Conservation (phyloP, 768 basidiomycete genomes). For the Erythrobasidium yunnanense region DNA sequence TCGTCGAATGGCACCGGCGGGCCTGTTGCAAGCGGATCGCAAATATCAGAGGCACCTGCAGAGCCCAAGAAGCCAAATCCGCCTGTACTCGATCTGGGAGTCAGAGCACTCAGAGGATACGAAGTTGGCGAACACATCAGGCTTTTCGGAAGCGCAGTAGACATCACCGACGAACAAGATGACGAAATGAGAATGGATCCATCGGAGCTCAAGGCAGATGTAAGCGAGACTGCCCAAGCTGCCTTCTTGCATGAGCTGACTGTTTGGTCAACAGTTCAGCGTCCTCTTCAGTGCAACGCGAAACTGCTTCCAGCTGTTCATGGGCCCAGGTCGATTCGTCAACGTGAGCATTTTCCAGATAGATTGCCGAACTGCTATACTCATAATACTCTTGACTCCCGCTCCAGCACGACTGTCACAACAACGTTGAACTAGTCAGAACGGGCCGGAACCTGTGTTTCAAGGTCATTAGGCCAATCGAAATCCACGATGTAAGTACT, state of each 20-base stretch:
- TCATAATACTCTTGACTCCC: not conserved
- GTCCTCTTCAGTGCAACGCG: conserved; percentile 20
- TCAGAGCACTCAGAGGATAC: not conserved
- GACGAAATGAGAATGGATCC: conserved; percentile 18
- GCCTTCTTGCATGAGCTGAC: not conserved
- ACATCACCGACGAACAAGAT: conserved; percentile 13
- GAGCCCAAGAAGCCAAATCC: not conserved
- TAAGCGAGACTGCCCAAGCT: not conserved
- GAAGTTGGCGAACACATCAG: conserved; percentile 7
- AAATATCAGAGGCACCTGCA: no score
- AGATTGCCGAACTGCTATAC: not conserved
- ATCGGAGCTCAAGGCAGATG: conserved; percentile 22
- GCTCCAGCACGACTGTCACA: conserved; percentile 27
- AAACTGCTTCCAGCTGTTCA: conserved; percentile 27
- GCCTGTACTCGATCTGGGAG: conserved; percentile 14
- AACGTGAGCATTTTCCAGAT: conserved; percentile 19
- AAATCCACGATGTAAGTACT: conserved; percentile 11
- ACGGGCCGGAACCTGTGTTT: conserved; percentile 24
- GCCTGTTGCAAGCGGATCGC: no score
- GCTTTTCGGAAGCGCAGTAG: conserved; percentile 15
- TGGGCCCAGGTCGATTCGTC: conserved; percentile 30
- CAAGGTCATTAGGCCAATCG: conserved; percentile 22
- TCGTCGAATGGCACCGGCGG: no score
- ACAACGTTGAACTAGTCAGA: conserved; percentile 26
- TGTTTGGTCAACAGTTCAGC: conserved; percentile 22